Percentiles rank a stretch among this genome's conserved stretches.
These are phyloP conservation scores for Meredithiella fracta DNA, from an alignment of 2,329 filamentous ascomycete species.

Conservation along the genomic window DNA sequence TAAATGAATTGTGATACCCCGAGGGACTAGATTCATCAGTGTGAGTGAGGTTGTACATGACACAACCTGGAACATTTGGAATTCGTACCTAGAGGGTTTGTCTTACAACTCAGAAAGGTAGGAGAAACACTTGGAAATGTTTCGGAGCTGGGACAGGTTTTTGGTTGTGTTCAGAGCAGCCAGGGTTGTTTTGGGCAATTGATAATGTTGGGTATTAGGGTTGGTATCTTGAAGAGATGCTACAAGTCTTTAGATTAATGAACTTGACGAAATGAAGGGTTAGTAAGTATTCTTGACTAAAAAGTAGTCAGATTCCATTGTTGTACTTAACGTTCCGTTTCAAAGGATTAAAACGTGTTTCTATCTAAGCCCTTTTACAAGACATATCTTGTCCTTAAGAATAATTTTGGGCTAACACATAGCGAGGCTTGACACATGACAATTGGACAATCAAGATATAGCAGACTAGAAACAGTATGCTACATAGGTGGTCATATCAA, in stretches of 20 bases:
- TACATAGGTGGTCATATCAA: no score
- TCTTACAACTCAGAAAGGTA: not conserved
- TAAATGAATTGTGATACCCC: not conserved
- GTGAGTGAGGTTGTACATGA: conserved; percentile 1
- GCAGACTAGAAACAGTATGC: no score
- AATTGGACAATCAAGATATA: no score
- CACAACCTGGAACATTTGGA: not conserved
- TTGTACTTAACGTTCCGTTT: not conserved
- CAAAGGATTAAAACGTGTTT: not conserved
- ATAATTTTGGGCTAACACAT: not conserved
- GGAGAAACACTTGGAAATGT: not conserved
- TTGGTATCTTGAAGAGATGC: no score
- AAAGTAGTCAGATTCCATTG: no score
- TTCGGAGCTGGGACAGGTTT: no score
- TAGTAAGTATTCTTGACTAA: no score
- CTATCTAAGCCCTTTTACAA: not conserved
- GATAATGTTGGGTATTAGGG: no score
- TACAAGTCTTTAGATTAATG: no score
- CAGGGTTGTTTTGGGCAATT: no score
- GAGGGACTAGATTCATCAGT: not conserved
- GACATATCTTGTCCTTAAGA: conserved; percentile 6
- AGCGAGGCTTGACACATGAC: not conserved
- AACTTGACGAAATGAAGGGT: no score
- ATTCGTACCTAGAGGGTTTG: not conserved
- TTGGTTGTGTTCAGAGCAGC: no score